Percentiles rank a stretch among this genome's conserved stretches.
Evolutionary conservation across 805 yeast genomes (phyloP).

Genomic region (Lachancea dasiensis): DNA sequence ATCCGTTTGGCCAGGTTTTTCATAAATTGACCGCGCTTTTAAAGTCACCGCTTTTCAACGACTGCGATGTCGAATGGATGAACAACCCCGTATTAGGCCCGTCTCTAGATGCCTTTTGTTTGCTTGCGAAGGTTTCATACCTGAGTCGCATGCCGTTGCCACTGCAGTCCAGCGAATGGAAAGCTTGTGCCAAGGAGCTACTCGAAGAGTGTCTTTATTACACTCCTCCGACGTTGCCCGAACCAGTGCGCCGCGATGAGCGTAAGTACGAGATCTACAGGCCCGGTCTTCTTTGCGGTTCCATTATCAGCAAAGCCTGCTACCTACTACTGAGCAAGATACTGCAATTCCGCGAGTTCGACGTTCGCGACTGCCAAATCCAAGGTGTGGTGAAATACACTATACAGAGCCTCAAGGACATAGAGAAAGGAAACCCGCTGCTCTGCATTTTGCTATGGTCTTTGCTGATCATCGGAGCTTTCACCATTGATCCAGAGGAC

Average conservation of each 20-base stretch:
- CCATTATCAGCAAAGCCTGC: slow-evolving; percentile 19
- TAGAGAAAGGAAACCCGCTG: slow-evolving; percentile 17
- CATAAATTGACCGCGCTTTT: slow-evolving; percentile 13
- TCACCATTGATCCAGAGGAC: slow-evolving; percentile 15
- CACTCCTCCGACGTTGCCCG: slow-evolving; percentile 18
- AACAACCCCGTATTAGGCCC: slow-evolving; percentile 39
- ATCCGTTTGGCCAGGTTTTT: slow-evolving; percentile 15
- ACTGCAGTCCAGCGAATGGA: slow-evolving; percentile 13
- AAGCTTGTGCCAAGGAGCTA: slow-evolving; percentile 12
- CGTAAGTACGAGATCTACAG: slow-evolving; percentile 16
- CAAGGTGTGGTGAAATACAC: slow-evolving; percentile 18
- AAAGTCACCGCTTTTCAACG: slow-evolving; percentile 22
- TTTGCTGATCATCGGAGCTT: slow-evolving; percentile 17
- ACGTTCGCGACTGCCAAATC: slow-evolving; percentile 14
- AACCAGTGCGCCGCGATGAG: slow-evolving; percentile 14
- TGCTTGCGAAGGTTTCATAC: slow-evolving; percentile 36
- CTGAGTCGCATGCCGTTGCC: slow-evolving; percentile 23
- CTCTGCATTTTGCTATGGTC: slow-evolving; percentile 20
- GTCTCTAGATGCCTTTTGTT: slow-evolving; percentile 33
- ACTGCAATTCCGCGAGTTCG: slow-evolving; percentile 11
- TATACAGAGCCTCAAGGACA: slow-evolving; percentile 14
- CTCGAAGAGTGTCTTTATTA: slow-evolving; percentile 19
- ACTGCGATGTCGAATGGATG: slow-evolving; percentile 34
- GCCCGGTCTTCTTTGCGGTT: slow-evolving; percentile 19
- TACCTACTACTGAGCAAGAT: slow-evolving; percentile 17